These are phyloP conservation scores for Chlamydomonas sphaeroides DNA, from an alignment of 139 green algal genomes.

Conservation along the genomic window DNA sequence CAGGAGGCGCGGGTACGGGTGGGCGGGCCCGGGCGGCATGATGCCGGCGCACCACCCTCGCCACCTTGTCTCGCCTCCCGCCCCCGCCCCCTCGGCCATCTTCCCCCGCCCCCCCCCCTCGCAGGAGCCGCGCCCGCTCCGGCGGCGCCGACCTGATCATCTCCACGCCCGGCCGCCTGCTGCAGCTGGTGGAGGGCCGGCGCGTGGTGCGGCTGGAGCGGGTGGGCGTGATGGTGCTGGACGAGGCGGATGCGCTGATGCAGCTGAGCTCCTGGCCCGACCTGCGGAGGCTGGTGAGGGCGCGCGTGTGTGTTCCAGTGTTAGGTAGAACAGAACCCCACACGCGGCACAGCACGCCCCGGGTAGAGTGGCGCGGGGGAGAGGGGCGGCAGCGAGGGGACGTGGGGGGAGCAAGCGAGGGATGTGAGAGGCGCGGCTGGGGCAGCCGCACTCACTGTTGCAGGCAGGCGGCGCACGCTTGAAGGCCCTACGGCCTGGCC, in stretches of 20 bases:
- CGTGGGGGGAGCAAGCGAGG: not conserved
- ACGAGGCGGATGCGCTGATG: slow-evolving; percentile 95
- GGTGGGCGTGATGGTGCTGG: slow-evolving; percentile 84
- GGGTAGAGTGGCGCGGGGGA: not conserved
- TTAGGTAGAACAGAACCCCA: too few species aligned
- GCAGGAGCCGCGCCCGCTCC: not conserved
- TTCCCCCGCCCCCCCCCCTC: too few species aligned
- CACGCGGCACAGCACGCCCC: too few species aligned
- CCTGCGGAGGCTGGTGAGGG: slow-evolving; percentile 68
- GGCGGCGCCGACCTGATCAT: slow-evolving; percentile 92
- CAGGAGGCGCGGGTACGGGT: not conserved
- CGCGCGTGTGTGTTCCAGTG: not conserved
- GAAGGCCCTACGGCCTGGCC: too few species aligned
- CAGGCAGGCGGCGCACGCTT: too few species aligned
- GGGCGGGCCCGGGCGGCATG: slow-evolving; percentile 38
- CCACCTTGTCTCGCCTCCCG: too few species aligned
- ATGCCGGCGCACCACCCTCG: too few species aligned
- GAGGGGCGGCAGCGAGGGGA: not conserved
- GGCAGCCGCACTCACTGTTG: too few species aligned
- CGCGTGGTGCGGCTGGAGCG: slow-evolving; percentile 31
- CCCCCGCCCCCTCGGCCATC: too few species aligned
- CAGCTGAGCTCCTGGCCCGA: slow-evolving; percentile 95
- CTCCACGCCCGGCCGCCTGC: slow-evolving; percentile 90
- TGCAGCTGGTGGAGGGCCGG: slow-evolving; percentile 61
- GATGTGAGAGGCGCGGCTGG: not conserved